Conservation (phyloP, 495 filamentous ascomycete genomes). For the Articulospora tetracladia region DNA sequence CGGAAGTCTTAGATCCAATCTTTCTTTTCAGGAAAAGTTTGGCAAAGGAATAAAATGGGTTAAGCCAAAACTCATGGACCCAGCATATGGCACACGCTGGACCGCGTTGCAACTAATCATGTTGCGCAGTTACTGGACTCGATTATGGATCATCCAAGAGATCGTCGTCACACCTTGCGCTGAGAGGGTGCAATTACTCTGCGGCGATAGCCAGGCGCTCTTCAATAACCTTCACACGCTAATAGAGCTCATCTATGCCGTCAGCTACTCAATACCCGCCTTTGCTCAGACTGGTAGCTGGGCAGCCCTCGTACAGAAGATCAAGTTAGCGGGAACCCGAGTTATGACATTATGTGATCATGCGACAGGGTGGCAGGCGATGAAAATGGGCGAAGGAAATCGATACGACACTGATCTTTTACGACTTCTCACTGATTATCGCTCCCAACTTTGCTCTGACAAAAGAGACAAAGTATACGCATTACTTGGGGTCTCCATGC, state of each 20-base stretch:
- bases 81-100: not conserved
- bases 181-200: not conserved
- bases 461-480: constrained; percentile 3
- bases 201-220: not conserved
- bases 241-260: not conserved
- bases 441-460: not conserved
- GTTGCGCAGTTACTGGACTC: constrained; percentile 2
- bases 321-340: not conserved
- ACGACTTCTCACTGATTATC: not conserved
- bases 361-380: not conserved
- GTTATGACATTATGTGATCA: not conserved
- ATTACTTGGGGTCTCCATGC: not conserved
- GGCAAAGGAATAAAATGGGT: not conserved
- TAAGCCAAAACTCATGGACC: not conserved
- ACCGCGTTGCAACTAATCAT: not conserved
- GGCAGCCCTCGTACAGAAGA: not conserved
- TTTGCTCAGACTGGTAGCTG: not conserved
- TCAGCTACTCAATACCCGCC: not conserved
- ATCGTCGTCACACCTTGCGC: not conserved
- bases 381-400: not conserved
- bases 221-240: not conserved
- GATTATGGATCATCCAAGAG: constrained; percentile 13
- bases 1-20: not conserved
- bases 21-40: not conserved
- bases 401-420: not conserved